Conservation (phyloP, 495 filamentous ascomycete species). For the Aspergillus affinis region DNA sequence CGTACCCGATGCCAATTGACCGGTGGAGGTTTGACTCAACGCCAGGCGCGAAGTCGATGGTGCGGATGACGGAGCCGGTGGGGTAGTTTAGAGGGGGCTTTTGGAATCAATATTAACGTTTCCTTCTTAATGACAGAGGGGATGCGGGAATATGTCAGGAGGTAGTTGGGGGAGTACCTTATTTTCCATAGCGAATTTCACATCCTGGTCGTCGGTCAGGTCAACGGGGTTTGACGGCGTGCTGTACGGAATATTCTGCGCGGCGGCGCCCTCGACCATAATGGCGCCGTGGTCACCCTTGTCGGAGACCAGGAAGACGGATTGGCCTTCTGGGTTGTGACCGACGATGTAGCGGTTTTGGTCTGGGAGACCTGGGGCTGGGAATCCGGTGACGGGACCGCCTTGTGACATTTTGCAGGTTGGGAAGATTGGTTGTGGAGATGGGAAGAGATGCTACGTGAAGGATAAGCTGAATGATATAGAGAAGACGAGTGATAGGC, state of each 20-base stretch:
- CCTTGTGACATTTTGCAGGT: not conserved
- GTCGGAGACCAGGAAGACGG: constrained; percentile 26
- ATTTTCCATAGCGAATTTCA: not conserved
- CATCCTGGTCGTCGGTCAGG: not conserved
- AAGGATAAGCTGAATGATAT: not conserved
- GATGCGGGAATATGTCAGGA: too few relatives aligned
- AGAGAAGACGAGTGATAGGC: not conserved
- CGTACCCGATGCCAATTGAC: constrained; percentile 64
- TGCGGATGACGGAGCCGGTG: constrained; percentile 54
- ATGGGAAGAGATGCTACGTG: not conserved
- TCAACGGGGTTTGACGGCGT: not conserved
- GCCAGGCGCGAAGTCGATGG: constrained; percentile 61
- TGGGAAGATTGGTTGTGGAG: not conserved
- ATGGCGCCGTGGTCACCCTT: constrained; percentile 18
- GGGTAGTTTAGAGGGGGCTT: constrained; percentile 38
- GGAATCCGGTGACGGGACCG: constrained; percentile 3
- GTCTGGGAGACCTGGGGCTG: constrained; percentile 2
- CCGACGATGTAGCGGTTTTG: constrained; percentile 29
- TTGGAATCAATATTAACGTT: too few relatives aligned
- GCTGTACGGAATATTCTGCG: not conserved
- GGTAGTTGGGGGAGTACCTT: too few relatives aligned
- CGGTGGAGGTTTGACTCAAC: constrained; percentile 61
- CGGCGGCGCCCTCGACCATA: constrained; percentile 16
- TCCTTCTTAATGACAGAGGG: too few relatives aligned
- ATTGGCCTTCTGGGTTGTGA: constrained; percentile 37